Conservation (phyloP, 78 protist species). For the Isochrysis galbana region DNA sequence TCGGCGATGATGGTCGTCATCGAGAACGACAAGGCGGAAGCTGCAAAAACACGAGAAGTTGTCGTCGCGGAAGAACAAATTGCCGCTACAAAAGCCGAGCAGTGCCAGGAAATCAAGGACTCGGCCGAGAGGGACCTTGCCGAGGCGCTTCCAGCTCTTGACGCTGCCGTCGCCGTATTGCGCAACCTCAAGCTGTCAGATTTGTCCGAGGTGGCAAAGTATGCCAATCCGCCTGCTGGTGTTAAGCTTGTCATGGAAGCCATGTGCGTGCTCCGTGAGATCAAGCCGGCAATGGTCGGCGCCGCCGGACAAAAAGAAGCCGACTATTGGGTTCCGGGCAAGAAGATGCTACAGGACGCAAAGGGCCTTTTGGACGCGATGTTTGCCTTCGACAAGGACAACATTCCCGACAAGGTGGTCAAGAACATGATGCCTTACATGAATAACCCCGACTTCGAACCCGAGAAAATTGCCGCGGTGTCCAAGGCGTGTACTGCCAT, state of each 20-base stretch:
- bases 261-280: constrained; percentile 67
- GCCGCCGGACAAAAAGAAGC: constrained; percentile 43
- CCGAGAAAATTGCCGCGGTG: constrained; percentile 56
- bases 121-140: constrained; percentile 71
- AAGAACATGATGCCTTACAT: constrained; percentile 68
- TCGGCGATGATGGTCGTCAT: constrained; percentile 65
- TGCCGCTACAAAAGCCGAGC: constrained; percentile 63
- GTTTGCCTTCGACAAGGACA: constrained; percentile 72
- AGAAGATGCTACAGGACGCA: constrained; percentile 56
- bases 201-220: constrained; percentile 65
- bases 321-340: constrained; percentile 47
- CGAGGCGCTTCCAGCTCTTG: constrained; percentile 87
- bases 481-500: constrained; percentile 80
- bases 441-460: constrained; percentile 59
- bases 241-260: constrained; percentile 73
- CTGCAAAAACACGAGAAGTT: constrained; percentile 47
- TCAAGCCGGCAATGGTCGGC: constrained; percentile 51
- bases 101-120: constrained; percentile 58
- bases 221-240: constrained; percentile 74
- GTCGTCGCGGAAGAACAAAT: constrained; percentile 66
- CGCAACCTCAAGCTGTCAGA: constrained; percentile 62
- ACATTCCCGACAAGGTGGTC: constrained; percentile 54
- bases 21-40: constrained; percentile 61
- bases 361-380: constrained; percentile 49
- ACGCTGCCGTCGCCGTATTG: constrained; percentile 65